Conservation (phyloP, 345 rosid species). For the Ailanthus altissimus region DNA sequence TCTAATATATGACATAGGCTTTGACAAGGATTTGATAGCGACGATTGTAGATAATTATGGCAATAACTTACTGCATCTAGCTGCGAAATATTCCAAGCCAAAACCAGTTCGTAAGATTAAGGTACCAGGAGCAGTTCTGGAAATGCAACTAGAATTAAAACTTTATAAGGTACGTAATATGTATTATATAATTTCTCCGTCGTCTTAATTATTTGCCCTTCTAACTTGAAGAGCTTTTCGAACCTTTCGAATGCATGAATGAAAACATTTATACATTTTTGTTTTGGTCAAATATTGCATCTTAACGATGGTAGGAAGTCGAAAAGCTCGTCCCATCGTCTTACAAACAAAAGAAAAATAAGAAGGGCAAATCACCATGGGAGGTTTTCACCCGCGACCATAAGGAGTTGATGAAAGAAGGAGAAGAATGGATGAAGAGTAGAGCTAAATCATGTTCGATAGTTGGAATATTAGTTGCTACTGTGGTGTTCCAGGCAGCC, state of each 20-base stretch:
- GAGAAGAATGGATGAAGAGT: background rate
- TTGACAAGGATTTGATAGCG: slow-evolving; percentile 18
- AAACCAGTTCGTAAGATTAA: background rate
- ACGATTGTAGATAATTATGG: background rate
- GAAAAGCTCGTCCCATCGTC: background rate
- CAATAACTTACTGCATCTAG: background rate
- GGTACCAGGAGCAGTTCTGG: no score
- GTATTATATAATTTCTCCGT: no score
- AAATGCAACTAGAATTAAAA: no score
- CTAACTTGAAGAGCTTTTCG: no score
- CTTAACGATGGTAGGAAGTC: no score
- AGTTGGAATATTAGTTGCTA: background rate
- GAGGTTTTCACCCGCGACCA: background rate
- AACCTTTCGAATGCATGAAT: background rate
- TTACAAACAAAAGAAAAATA: background rate
- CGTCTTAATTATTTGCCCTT: background rate
- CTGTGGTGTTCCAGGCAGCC: background rate
- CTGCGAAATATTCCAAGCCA: background rate
- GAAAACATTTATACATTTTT: no score
- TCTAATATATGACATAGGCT: slow-evolving; percentile 24
- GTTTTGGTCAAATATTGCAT: background rate
- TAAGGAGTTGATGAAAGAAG: background rate
- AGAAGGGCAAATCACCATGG: background rate
- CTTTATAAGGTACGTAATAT: background rate
- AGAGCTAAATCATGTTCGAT: background rate